Evolutionary conservation across 2,329 filamentous ascomycete genomes (phyloP), one percentile per base, ranked within the genome.

Genomic region (Cladophialophora chaetospira): DNA sequence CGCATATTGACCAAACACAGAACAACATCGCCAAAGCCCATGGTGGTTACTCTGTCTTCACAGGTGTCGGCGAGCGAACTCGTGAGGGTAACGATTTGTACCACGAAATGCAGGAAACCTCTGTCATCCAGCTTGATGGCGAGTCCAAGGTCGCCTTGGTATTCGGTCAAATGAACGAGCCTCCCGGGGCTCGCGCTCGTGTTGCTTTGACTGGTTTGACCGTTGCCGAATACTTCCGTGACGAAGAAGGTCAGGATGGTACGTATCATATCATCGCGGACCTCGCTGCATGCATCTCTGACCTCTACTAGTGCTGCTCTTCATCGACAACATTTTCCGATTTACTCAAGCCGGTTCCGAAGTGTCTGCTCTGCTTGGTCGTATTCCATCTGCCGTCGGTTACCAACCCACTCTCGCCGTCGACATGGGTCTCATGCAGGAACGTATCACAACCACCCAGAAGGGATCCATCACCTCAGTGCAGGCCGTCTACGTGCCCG

Each of bases 1-100:
- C 43, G 23, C 25, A 23, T 13, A 35, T 57, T 58, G 58, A 67
- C 57, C 3, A 13, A 17, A 31, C 10, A 6, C 67, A 87, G 84
- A 99, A 99, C 91, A 99, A 99, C 88, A 97, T 99, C 76, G 94
- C 94, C 82, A 97, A 97, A 87, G 94, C 94, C 71, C 94, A 99
- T 84, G 94, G 94, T 96, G 94, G 94, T 96, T 99, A 96, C 89
- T 99, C 94, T 69, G 94, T 99, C 77, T 99, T 99, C 88, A 96
- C 91, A 76, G 94, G 94, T 93, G 94, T 99, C 81, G 94, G 94
- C 78, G 94, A 99, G 88, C 93, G 94, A 85, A 99, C 94, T 76
- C 94, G 94, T 91, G 94, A 99, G 88, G 94, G 94, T 86, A 99
- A 99, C 87, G 94, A 99, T 88, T 80, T 99, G 85, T 99, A 99